phyloP scores from a whole-genome alignment of 2,329 filamentous ascomycete genomes.

The Apiospora pterosperma region DNA sequence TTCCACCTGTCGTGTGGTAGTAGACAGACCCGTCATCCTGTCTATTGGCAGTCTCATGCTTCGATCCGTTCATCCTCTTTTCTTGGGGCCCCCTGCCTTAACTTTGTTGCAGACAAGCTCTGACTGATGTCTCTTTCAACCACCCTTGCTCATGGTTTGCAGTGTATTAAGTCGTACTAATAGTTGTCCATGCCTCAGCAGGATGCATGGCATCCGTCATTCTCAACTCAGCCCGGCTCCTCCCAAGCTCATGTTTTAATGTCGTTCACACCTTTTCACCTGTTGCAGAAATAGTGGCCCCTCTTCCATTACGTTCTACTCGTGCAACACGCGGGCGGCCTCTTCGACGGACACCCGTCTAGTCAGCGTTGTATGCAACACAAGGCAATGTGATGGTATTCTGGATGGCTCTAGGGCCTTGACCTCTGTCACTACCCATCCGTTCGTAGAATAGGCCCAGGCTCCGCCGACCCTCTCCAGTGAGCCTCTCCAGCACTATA shows the following conservation, averaged over 20 bases:
- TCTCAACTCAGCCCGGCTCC: neutral
- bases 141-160: neutral
- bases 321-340: neutral
- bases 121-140: neutral
- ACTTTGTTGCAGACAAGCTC: constrained; percentile 3
- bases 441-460: neutral
- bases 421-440: neutral
- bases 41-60: neutral
- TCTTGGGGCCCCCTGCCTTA: neutral
- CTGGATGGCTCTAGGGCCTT: neutral
- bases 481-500: neutral
- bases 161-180: too few species aligned
- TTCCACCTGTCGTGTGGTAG: neutral
- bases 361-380: neutral
- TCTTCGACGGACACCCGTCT: neutral
- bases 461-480: too few species aligned
- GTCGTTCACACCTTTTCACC: neutral
- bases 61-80: constrained; percentile 2
- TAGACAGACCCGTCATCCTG: constrained; percentile 2
- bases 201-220: neutral
- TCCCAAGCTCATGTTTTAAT: neutral
- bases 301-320: neutral
- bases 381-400: neutral
- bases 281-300: neutral
- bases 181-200: neutral